These are phyloP conservation scores for Globisporangium acanthophoron DNA, from an alignment of 352 stramenopile species.

Conservation along the genomic window DNA sequence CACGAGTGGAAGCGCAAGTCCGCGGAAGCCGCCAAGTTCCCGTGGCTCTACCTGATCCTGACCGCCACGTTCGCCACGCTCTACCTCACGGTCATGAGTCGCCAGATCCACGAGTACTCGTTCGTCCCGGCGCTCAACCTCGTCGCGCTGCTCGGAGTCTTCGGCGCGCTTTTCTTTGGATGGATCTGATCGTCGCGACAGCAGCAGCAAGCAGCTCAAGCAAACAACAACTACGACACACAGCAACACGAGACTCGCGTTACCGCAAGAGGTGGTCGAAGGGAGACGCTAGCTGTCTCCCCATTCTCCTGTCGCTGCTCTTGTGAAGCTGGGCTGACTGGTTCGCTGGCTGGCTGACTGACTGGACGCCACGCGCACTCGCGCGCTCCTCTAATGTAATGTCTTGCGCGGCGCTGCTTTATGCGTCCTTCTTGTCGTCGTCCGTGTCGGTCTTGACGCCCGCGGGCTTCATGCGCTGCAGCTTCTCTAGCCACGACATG, in stretches of 20 bases:
- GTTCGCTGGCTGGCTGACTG: no score
- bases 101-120: slow-evolving; percentile 36
- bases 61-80: slow-evolving; percentile 44
- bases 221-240: not conserved
- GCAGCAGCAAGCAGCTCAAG: not conserved
- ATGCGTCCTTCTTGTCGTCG: slow-evolving; percentile 14
- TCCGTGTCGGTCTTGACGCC: slow-evolving; percentile 33
- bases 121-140: slow-evolving; percentile 54
- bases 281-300: no score
- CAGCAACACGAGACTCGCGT: slow-evolving; percentile 1
- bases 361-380: not conserved
- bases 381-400: slow-evolving; percentile 15
- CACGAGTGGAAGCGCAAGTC: slow-evolving; percentile 22
- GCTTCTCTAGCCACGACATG: slow-evolving; percentile 83
- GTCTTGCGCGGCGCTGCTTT: not conserved
- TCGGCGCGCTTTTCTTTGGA: slow-evolving; percentile 29
- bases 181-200: slow-evolving; percentile 15
- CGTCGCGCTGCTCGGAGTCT: slow-evolving; percentile 29
- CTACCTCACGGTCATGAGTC: slow-evolving; percentile 49
- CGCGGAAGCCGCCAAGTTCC: slow-evolving; percentile 22
- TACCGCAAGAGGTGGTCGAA: not conserved
- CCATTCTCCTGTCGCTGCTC: not conserved
- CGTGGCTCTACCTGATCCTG: slow-evolving; percentile 48
- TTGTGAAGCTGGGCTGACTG: not conserved
- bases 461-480: slow-evolving; percentile 83